These are phyloP conservation scores for Kwoniella sp. DNA, from an alignment of 768 basidiomycete genomes.

Conservation along the genomic window DNA sequence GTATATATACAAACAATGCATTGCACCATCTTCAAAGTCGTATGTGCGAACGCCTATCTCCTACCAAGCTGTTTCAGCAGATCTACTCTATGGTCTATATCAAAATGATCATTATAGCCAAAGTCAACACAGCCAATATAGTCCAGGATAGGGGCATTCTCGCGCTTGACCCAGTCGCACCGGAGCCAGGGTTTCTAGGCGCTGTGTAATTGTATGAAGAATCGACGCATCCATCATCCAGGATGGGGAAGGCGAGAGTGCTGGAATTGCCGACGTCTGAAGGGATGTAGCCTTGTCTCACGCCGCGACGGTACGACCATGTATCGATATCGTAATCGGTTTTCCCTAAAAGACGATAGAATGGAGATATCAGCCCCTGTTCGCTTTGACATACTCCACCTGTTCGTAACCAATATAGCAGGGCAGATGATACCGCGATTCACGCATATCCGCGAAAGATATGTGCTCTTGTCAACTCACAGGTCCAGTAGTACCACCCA, in stretches of 20 bases:
- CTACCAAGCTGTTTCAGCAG: no score
- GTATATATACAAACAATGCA: constrained; percentile 3
- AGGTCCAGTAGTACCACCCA: constrained; percentile 56
- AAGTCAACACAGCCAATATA: background rate
- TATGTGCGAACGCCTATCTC: no score
- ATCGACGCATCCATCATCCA: constrained; percentile 51
- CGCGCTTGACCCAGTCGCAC: background rate
- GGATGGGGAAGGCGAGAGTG: constrained; percentile 43
- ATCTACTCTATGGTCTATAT: background rate
- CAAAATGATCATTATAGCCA: background rate
- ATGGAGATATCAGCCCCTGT: background rate
- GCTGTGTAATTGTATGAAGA: constrained; percentile 48
- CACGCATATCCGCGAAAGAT: no score
- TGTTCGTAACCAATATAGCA: background rate
- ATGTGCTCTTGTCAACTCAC: constrained; percentile 43
- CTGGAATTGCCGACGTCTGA: constrained; percentile 48
- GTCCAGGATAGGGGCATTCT: background rate
- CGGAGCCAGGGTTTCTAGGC: constrained; percentile 30
- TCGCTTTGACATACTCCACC: background rate
- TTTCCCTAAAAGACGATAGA: constrained; percentile 34
- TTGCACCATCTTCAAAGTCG: background rate
- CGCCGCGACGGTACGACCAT: constrained; percentile 48
- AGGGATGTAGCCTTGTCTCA: constrained; percentile 51
- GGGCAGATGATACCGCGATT: no score
- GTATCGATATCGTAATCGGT: constrained; percentile 52